These are phyloP conservation scores for Leptodontidium sp. DNA, from an alignment of 2,329 filamentous ascomycete genomes.

Conservation along the genomic window DNA sequence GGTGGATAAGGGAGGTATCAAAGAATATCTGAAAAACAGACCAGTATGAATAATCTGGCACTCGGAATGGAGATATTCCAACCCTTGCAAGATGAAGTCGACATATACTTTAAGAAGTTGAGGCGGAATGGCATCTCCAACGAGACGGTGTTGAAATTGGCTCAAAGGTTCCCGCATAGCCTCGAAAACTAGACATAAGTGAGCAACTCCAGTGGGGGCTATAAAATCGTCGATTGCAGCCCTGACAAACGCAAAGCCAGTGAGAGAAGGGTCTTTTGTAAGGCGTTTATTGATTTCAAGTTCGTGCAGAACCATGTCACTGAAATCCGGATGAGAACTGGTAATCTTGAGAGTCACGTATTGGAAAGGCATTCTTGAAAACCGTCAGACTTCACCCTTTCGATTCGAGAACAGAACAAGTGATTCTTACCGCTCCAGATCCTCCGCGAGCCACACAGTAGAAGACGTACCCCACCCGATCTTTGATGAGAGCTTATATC, in stretches of 20 bases:
- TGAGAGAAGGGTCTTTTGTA: constrained; percentile 12
- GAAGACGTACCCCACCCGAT: constrained; percentile 27
- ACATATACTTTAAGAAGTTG: constrained; percentile 31
- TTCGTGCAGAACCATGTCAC: constrained; percentile 20
- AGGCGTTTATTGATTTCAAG: constrained; percentile 22
- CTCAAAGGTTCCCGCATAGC: constrained; percentile 29
- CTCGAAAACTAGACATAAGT: constrained; percentile 30
- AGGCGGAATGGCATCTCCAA: constrained; percentile 17
- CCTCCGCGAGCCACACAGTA: constrained; percentile 29
- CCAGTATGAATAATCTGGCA: constrained; percentile 32
- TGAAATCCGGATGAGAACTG: constrained; percentile 14
- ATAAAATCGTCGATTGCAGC: constrained; percentile 22
- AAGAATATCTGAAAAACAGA: constrained; percentile 20
- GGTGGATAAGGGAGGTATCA: neutral
- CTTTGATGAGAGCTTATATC: constrained; percentile 29
- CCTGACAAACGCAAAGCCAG: constrained; percentile 26
- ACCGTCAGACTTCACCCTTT: constrained; percentile 7
- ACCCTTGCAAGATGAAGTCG: constrained; percentile 22
- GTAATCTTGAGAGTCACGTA: constrained; percentile 25
- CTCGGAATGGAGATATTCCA: constrained; percentile 34
- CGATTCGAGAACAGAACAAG: neutral
- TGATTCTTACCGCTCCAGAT: constrained; percentile 21
- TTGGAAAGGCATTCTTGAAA: constrained; percentile 16
- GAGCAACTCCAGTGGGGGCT: constrained; percentile 21
- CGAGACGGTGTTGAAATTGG: constrained; percentile 25